Base-by-base conservation (phyloP, 116 monocot genomes). In the Iris pallida region DNA sequence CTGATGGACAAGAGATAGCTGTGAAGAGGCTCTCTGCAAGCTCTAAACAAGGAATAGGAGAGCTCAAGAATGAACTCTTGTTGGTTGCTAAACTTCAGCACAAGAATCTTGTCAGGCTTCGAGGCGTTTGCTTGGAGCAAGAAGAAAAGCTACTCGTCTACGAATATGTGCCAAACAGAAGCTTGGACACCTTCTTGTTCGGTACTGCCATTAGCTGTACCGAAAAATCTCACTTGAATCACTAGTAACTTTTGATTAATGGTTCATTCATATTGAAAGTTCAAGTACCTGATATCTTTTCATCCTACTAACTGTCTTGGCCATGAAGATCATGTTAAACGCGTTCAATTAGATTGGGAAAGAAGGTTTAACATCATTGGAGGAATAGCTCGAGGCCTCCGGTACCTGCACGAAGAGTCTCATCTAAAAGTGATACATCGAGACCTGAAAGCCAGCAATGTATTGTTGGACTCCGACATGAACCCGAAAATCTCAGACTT, bases 111-210 rank as follows among this genome's bases (percentile, higher is more conserved):
- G 61, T 61, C 14, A 43, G 61, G 44, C 44, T 61, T 15, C 61
- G 42, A 61, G 61, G 61, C 8, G 44, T 61, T 61, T 61, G 61
- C 5, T 57, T 61, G 30, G 30, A 30, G 3, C 30, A 30, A 30
- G 62, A 85, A 66, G 81, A 86, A 5, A 82, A 76, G 62, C 78
- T 92, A 40, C 92, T 92, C 59, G 92, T 92, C 59, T 92, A 92
- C 69, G 92, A 92, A 73, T 91, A 85, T 57, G 78, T 91, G 53
- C 20, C 69, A 54, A 77, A 82, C 63, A 82, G 82, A 61, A 91
- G 92, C 85, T 81, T 92, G 16, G 92, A 88, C 77, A 92, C 81
- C 73, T 20, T 83, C 66, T 78, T 92, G 48, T 92, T 92, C 68
- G 30, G 30, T 30, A n/a, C 40, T 10, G 41, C 13, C 12, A 1